Percentiles rank a stretch among this genome's conserved stretches.
These are phyloP conservation scores for Vigna radiata DNA, from an alignment of 306 rosid genomes.

Conservation along the genomic window DNA sequence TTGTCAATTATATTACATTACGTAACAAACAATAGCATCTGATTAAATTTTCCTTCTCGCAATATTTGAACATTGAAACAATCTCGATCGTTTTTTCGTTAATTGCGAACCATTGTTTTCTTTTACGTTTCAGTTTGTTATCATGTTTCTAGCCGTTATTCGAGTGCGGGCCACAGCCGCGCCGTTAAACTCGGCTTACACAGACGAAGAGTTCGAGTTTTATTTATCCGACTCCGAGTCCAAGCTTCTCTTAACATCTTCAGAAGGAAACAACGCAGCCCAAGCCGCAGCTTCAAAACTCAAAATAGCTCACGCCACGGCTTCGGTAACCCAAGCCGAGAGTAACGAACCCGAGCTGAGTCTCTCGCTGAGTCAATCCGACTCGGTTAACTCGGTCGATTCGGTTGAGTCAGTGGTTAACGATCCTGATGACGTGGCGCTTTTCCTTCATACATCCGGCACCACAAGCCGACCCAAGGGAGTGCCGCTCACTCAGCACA, in stretches of 20 bases:
- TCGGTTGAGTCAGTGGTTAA: slow-evolving; percentile 44
- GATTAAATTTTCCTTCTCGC: neutral
- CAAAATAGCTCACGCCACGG: slow-evolving; percentile 59
- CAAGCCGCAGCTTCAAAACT: slow-evolving; percentile 70
- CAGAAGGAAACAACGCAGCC: slow-evolving; percentile 61
- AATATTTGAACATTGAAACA: no score
- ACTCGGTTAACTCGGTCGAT: slow-evolving; percentile 40
- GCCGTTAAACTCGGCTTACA: slow-evolving; percentile 85
- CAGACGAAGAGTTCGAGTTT: slow-evolving; percentile 74
- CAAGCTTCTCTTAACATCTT: slow-evolving; percentile 70
- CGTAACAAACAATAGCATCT: neutral
- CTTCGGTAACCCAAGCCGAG: slow-evolving; percentile 44
- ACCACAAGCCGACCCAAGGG: slow-evolving; percentile 98
- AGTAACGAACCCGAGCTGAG: slow-evolving; percentile 36
- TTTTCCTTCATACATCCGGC: slow-evolving; percentile 96
- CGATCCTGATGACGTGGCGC: slow-evolving; percentile 74
- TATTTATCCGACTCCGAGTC: slow-evolving; percentile 78
- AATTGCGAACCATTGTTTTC: neutral
- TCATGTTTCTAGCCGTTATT: slow-evolving; percentile 80
- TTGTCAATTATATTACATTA: neutral
- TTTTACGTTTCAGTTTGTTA: slow-evolving; percentile 55
- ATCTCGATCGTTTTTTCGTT: no score
- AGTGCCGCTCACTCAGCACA: slow-evolving; percentile 82
- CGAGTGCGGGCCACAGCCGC: slow-evolving; percentile 88
- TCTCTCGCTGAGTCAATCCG: slow-evolving; percentile 39